Base-by-base conservation (phyloP, 257 asterid genomes). In the Asclepias syriaca region DNA sequence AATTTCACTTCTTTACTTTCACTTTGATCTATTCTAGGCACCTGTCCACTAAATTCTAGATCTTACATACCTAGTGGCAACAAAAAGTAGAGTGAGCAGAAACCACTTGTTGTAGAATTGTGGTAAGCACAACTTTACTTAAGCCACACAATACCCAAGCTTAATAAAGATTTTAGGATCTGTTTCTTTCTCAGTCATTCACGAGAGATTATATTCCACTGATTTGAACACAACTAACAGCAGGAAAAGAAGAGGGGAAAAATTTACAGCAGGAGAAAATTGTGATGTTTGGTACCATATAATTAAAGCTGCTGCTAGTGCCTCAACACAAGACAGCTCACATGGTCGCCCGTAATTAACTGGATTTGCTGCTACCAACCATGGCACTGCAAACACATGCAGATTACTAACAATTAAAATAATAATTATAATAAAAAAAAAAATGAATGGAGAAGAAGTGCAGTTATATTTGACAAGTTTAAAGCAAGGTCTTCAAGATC, bases 341-440 rank as follows among this genome's bases (percentile, higher is more conserved):
- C 98, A 91, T 0, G 99, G 99, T 18, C 93, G 90, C 65, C 99
- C 99, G 77, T 94, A 94, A 78, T 94, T 94, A 53, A 94, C 97
- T 39, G 99, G 99, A 90, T 94, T 94, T 81, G 99, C 99, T 69
- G 99, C 99, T 74, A 89, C 99, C 93, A 94, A 83, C 98, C 98
- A 94, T 57, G 99, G 99, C 69, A 94, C 98, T 92, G 88, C 74
- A 80, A 60, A 73, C 68, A 69, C 74, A 73, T 39, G 73, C 69
- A 73, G 21, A 57, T 68, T 59, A 65, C 76, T 37, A 83, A 79
- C 55, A 6, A 8, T 43, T 43, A 43, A 43, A 43, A 43, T 43
- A 43, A 43, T 43, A 6, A 43, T 43, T 43, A 27, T 40, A 65
- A 18, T 50, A 51, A 29, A 71, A 73, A 53, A 39, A 29, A 71